Conservation (phyloP, 2,329 filamentous ascomycete genomes). For the Davidsoniella virescens region DNA sequence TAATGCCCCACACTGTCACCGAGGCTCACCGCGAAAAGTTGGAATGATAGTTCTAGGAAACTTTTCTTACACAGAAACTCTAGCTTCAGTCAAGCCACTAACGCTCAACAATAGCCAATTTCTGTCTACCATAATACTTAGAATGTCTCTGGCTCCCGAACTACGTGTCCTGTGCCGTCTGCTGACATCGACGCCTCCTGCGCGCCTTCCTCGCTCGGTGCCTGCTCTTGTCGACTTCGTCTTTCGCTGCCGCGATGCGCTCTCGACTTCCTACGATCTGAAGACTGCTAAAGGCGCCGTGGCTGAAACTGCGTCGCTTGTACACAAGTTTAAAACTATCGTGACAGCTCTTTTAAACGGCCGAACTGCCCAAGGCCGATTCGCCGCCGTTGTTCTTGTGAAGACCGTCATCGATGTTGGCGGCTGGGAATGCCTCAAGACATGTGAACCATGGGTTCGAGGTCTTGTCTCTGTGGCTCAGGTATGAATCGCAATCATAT, state of each 20-base stretch:
- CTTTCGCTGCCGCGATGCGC: conserved; percentile 37
- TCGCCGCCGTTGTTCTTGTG: conserved; percentile 59
- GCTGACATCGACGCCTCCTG: conserved; percentile 53
- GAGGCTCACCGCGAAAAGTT: conserved; percentile 3
- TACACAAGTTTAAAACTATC: conserved; percentile 70
- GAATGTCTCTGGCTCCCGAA: conserved; percentile 34
- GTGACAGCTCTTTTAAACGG: conserved; percentile 66
- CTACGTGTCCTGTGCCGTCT: conserved; percentile 50
- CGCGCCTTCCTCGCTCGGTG: conserved; percentile 57
- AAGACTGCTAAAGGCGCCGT: conserved; percentile 41
- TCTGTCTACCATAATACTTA: not conserved
- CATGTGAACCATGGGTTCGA: conserved; percentile 58
- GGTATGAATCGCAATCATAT: conserved; percentile 26
- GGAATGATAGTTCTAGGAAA: not conserved
- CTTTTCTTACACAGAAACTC: not conserved
- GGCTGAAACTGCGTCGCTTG: conserved; percentile 50
- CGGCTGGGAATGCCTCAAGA: conserved; percentile 65
- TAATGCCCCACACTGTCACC: not conserved
- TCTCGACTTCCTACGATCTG: conserved; percentile 47
- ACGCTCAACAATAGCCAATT: not conserved
- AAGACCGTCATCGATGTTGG: conserved; percentile 72
- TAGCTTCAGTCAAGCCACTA: not conserved
- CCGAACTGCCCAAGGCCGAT: conserved; percentile 55
- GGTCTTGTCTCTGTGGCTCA: conserved; percentile 60
- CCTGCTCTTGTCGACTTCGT: conserved; percentile 50